Conservation (phyloP, 352 stramenopile species). For the Pythium pyrilobum region DNA sequence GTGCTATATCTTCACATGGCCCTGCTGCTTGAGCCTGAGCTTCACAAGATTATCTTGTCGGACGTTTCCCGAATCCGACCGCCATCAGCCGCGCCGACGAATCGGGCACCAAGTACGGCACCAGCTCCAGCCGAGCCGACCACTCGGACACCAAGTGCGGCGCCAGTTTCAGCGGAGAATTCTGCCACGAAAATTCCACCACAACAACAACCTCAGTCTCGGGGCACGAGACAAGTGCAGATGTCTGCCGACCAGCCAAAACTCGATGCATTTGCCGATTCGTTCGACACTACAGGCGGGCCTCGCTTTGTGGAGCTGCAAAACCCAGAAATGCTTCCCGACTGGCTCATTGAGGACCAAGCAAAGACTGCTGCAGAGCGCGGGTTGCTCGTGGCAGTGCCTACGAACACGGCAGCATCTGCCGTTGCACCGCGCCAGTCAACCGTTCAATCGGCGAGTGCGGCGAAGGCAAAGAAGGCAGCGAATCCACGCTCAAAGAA, state of each 20-base stretch:
- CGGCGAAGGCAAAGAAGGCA: not conserved
- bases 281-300: too few species aligned
- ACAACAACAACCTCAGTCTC: too few species aligned
- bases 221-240: too few species aligned
- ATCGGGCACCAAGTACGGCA: too few species aligned
- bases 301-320: slow-evolving; percentile 18
- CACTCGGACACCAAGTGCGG: too few species aligned
- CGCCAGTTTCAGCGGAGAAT: too few species aligned
- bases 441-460: not conserved
- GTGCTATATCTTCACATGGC: slow-evolving; percentile 68
- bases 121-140: too few species aligned
- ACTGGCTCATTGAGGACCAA: slow-evolving; percentile 21
- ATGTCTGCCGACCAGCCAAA: too few species aligned
- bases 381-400: not conserved
- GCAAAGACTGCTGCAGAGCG: slow-evolving; percentile 16
- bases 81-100: too few species aligned
- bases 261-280: too few species aligned
- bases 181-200: too few species aligned
- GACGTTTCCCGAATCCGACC: slow-evolving; percentile 12
- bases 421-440: not conserved
- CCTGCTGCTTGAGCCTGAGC: slow-evolving; percentile 43
- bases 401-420: not conserved
- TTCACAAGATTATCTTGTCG: slow-evolving; percentile 41
- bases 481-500: not conserved
- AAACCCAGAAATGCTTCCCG: slow-evolving; percentile 21